Base-by-base conservation (phyloP, 2,329 filamentous ascomycete species). In the Mollisiaceae sp. region DNA sequence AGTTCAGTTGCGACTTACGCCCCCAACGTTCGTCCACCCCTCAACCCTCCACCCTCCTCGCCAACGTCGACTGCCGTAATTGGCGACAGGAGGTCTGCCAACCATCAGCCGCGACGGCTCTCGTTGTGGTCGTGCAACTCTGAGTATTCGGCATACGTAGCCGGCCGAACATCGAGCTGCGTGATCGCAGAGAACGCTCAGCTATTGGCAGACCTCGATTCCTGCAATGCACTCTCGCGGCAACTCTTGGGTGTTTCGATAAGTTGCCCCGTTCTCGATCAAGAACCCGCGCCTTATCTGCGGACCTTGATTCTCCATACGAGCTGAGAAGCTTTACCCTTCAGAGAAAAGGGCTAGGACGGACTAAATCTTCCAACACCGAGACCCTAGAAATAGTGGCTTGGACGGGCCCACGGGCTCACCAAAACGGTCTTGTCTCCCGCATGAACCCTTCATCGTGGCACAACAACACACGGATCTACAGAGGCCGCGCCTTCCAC, bases 51-150 rank as follows among this genome's bases (percentile, higher is more conserved):
- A 11, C 2, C 50, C 24, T 35, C 4, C 50, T 54, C 50, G 60
- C 60, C 61, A 69, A 69, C 54, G 58, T 66, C 64, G 57, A 70
- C 56, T 71, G 69, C 67, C 67, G 67, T 66, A 52, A 59, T 41
- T 63, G 56, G 50, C 22, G 63, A 62, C 56, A 12, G 43, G 58
- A 62, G 52, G 54, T 57, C 54, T 43, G 47, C 50, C 24, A 60
- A 60, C 39, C 60, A 52, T 41, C 52, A 61, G 60, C 66, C 52
- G 63, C 63, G 58, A 59, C 55, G 60, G 45, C 55, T 64, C 61
- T 54, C 50, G 39, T n/a, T 32, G 18, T 32, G 43, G 24, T 50
- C 41, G 58, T 50, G 65, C 24, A 36, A 65, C 45, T 57, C 41
- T 18, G 32, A 57, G 60, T 56, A 60, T 54, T 65, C 59, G 60